Percentiles rank a stretch among this genome's conserved stretches.
Evolutionary conservation across 2,329 filamentous ascomycete genomes (phyloP).

Genomic region (Fusarium albidum): DNA sequence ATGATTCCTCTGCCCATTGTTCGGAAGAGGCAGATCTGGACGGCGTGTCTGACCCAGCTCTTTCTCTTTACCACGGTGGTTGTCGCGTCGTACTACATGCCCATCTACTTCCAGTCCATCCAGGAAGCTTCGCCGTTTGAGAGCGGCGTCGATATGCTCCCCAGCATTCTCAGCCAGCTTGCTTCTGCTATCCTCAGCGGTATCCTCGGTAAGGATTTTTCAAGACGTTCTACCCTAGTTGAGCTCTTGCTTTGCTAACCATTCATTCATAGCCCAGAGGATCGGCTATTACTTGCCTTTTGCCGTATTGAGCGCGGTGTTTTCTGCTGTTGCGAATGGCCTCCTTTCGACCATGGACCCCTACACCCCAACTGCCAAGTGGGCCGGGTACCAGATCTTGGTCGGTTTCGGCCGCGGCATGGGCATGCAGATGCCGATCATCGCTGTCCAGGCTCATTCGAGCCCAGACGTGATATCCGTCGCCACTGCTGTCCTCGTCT

Average conservation of each 20-base stretch:
- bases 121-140: slow-evolving; percentile 43
- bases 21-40: slow-evolving; percentile 52
- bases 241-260: slow-evolving; percentile 5
- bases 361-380: slow-evolving; percentile 46
- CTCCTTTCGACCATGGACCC: slow-evolving; percentile 52
- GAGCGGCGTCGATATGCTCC: slow-evolving; percentile 42
- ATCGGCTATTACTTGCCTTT: slow-evolving; percentile 55
- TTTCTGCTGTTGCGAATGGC: slow-evolving; percentile 47
- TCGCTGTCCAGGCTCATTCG: slow-evolving; percentile 42
- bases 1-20: slow-evolving; percentile 59
- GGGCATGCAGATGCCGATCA: slow-evolving; percentile 51
- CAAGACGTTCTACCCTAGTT: neutral
- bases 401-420: slow-evolving; percentile 55
- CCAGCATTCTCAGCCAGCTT: slow-evolving; percentile 39
- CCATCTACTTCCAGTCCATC: slow-evolving; percentile 61
- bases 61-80: slow-evolving; percentile 55
- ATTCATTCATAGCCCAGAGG: slow-evolving; percentile 31
- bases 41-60: slow-evolving; percentile 50
- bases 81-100: slow-evolving; percentile 56
- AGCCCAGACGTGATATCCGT: slow-evolving; percentile 37
- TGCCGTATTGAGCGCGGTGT: slow-evolving; percentile 46
- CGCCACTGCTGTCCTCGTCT: slow-evolving; percentile 39
- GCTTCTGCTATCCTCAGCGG: slow-evolving; percentile 36
- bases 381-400: slow-evolving; percentile 54
- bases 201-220: slow-evolving; percentile 22